Evolutionary conservation across 108 stramenopile genomes (phyloP).

Genomic region (Discostella stelligeroides): DNA sequence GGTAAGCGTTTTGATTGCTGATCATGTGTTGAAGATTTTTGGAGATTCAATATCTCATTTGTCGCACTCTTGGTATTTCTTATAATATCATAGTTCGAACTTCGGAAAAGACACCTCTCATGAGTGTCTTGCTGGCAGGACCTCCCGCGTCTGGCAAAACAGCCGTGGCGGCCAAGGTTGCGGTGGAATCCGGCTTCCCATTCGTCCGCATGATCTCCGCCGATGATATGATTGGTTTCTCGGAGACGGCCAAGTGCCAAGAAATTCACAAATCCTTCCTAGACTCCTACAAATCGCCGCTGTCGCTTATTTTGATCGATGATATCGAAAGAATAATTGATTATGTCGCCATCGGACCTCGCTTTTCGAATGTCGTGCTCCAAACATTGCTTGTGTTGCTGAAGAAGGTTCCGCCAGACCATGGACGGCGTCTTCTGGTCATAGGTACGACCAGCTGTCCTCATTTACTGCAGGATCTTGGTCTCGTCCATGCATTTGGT

Average conservation of each 20-base stretch:
- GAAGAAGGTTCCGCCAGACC: conserved; percentile 94
- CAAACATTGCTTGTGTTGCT: conserved; percentile 97
- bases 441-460: conserved; percentile 94
- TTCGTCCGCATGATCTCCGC: conserved; percentile 97
- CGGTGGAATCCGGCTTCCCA: conserved; percentile 92
- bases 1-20: conserved; percentile 34
- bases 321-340: conserved; percentile 99
- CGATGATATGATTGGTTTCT: conserved; percentile 96
- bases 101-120: conserved; percentile 90
- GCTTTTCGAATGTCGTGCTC: conserved; percentile 96
- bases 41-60: conserved; percentile 1
- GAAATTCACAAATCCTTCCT: conserved; percentile 94
- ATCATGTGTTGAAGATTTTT: background rate
- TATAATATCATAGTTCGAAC: conserved; percentile 47
- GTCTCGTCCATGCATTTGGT: conserved; percentile 91
- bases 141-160: conserved; percentile 92
- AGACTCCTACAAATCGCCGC: conserved; percentile 97
- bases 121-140: conserved; percentile 93
- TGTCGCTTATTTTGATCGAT: conserved; percentile 96
- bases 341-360: conserved; percentile 95
- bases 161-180: conserved; percentile 94
- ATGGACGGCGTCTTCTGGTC: conserved; percentile 87
- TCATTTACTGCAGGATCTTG: conserved; percentile 90
- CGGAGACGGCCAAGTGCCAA: conserved; percentile 84
- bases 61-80: background rate